These are phyloP conservation scores for Fusarium phyllophilum DNA, from an alignment of 2,329 filamentous ascomycete genomes.

Conservation along the genomic window DNA sequence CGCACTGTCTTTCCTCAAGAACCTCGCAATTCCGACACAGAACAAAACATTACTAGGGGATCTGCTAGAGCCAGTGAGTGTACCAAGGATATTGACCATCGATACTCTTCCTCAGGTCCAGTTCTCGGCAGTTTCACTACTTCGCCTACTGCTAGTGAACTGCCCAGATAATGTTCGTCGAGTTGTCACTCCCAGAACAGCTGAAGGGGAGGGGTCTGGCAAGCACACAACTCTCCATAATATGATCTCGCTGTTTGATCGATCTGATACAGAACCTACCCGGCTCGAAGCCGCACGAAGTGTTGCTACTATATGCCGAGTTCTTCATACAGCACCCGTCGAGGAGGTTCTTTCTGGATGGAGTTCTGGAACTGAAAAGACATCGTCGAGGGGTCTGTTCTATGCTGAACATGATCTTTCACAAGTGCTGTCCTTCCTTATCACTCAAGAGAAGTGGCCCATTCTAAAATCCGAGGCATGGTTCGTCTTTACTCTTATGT, in stretches of 20 bases:
- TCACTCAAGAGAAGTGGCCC: slow-evolving; percentile 68
- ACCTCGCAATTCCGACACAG: slow-evolving; percentile 66
- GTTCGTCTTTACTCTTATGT: slow-evolving; percentile 71
- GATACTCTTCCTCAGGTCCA: slow-evolving; percentile 66
- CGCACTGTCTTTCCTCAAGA: slow-evolving; percentile 70
- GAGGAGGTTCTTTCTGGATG: slow-evolving; percentile 49
- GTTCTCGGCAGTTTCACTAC: slow-evolving; percentile 67
- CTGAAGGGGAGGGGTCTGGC: slow-evolving; percentile 43
- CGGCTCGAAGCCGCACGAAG: slow-evolving; percentile 69
- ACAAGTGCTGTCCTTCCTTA: slow-evolving; percentile 60
- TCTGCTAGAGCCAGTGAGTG: slow-evolving; percentile 56
- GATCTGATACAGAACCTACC: slow-evolving; percentile 60
- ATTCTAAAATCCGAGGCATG: slow-evolving; percentile 68
- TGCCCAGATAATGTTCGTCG: slow-evolving; percentile 62
- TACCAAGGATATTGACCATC: slow-evolving; percentile 65
- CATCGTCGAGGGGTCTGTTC: slow-evolving; percentile 49
- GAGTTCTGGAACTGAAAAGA: slow-evolving; percentile 34
- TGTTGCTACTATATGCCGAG: slow-evolving; percentile 62
- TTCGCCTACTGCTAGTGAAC: slow-evolving; percentile 65
- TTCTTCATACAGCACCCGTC: slow-evolving; percentile 58
- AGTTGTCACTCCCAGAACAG: slow-evolving; percentile 56
- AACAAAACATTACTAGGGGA: slow-evolving; percentile 65
- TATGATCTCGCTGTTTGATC: slow-evolving; percentile 52
- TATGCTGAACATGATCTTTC: slow-evolving; percentile 58
- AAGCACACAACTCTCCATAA: slow-evolving; percentile 50